These are phyloP conservation scores for sweet orange (Citrus sinensis) DNA, from an alignment of 345 rosid genomes.

Conservation along the genomic window DVS_A1.0 CM039169.1:32563001-32563500, in stretches of 20 bases:
- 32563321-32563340: constrained; percentile 32
- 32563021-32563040: constrained; percentile 48
- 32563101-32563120: constrained; percentile 41
- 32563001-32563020: constrained; percentile 50
- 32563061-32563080: constrained; percentile 66
- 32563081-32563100: constrained; percentile 53
- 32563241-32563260: constrained; percentile 46
- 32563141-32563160: constrained; percentile 41
- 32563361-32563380: constrained; percentile 18
- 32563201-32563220: constrained; percentile 47
- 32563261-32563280: constrained; percentile 45
- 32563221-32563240: constrained; percentile 43
- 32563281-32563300: constrained; percentile 45
- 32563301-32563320: constrained; percentile 64
- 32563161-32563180: constrained; percentile 32
- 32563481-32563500: constrained; percentile 41
- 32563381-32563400: constrained; percentile 32
- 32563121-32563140: constrained; percentile 61
- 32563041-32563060: constrained; percentile 44
- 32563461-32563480: constrained; percentile 38
- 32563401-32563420: constrained; percentile 35
- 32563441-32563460: constrained; percentile 27
- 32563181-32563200: constrained; percentile 28
- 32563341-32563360: constrained; percentile 51
- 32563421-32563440: constrained; percentile 28